phyloP scores from a whole-genome alignment of 2,329 filamentous ascomycete genomes.

The Pseudohalonectria lignicola region DNA sequence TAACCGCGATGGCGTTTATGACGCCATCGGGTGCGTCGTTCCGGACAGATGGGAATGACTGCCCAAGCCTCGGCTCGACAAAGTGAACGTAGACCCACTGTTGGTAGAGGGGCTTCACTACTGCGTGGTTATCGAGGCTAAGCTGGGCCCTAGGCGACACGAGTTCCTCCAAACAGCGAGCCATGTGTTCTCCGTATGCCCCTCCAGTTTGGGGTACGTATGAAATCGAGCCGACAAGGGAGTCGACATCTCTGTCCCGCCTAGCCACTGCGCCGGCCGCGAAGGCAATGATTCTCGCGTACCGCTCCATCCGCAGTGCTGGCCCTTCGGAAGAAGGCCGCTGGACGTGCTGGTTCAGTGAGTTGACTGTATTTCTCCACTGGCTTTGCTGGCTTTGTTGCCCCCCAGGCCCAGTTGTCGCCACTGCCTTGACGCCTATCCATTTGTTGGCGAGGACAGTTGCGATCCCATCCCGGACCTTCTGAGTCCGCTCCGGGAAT shows the following conservation, averaged over 20 bases:
- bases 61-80: slow-evolving; percentile 30
- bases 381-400: too few species aligned
- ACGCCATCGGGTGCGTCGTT: slow-evolving; percentile 12
- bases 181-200: slow-evolving; percentile 25
- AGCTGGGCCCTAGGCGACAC: slow-evolving; percentile 27
- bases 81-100: slow-evolving; percentile 39
- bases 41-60: slow-evolving; percentile 23
- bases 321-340: background rate
- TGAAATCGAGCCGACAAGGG: slow-evolving; percentile 13
- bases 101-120: slow-evolving; percentile 28
- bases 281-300: slow-evolving; percentile 14
- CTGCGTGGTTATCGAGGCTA: slow-evolving; percentile 27
- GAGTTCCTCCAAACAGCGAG: slow-evolving; percentile 28
- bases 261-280: slow-evolving; percentile 17
- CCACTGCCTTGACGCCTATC: too few species aligned
- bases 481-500: slow-evolving; percentile 5
- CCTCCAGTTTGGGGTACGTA: slow-evolving; percentile 18
- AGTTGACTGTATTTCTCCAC: slow-evolving; percentile 4
- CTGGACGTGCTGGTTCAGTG: slow-evolving; percentile 1
- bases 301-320: slow-evolving; percentile 3
- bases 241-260: slow-evolving; percentile 22
- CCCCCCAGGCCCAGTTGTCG: too few species aligned
- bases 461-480: slow-evolving; percentile 10
- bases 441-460: slow-evolving; percentile 13
- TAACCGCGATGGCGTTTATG: slow-evolving; percentile 34